Conservation (phyloP, 2,329 filamentous ascomycete species). For the Fusarium sublunatum region DNA sequence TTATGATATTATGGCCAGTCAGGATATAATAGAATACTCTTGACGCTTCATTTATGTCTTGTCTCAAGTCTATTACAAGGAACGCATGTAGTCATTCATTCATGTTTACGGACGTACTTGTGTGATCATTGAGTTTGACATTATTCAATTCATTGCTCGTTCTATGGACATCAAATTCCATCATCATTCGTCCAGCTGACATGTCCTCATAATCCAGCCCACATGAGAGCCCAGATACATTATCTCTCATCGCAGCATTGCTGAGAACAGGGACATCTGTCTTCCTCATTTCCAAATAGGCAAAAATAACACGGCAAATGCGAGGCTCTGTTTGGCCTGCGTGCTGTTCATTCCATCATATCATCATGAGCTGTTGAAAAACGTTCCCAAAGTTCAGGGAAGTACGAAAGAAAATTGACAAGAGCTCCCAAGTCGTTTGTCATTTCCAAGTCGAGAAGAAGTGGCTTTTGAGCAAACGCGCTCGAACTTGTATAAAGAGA, state of each 20-base stretch:
- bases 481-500: constrained; percentile 5
- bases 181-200: constrained; percentile 23
- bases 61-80: background rate
- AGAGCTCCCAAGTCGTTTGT: constrained; percentile 6
- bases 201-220: constrained; percentile 8
- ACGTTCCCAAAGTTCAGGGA: constrained; percentile 24
- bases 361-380: constrained; percentile 45
- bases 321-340: constrained; percentile 44
- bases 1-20: constrained; percentile 13
- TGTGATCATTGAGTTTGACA: background rate
- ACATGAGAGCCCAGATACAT: constrained; percentile 26
- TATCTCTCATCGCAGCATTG: constrained; percentile 32
- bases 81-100: background rate
- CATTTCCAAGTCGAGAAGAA: constrained; percentile 21
- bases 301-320: constrained; percentile 39
- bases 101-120: background rate
- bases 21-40: constrained; percentile 6
- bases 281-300: constrained; percentile 26
- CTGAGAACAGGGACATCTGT: constrained; percentile 9
- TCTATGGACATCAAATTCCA: constrained; percentile 44
- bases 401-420: constrained; percentile 20
- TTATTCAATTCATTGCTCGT: constrained; percentile 45
- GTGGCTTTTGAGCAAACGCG: constrained; percentile 13
- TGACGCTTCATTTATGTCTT: background rate
- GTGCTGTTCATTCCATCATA: constrained; percentile 47